Base-by-base conservation (phyloP, 2,329 filamentous ascomycete genomes). In the Pleurostoma richardsiae region DNA sequence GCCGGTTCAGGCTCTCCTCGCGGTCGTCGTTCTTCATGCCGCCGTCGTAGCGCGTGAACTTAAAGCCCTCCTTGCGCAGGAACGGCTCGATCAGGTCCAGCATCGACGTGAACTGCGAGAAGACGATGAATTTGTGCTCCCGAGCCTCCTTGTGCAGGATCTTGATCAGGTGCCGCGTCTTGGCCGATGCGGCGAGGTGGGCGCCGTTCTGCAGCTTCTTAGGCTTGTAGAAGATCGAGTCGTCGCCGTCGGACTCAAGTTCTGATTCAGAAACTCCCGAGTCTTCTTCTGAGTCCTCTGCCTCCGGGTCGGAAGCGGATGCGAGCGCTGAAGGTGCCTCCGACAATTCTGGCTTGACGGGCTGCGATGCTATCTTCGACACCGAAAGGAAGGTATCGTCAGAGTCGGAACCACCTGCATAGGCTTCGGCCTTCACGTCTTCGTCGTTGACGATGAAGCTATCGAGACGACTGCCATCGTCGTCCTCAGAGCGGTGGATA, bases 31-130 rank as follows among this genome's bases (percentile, higher is more conserved):
- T 96, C 61, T 83, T 82, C 94, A 99, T 99, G 57, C 83, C 82
- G 47, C 94, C 94, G 62, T 99, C 94, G 67, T 99, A 99, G 46
- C 94, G 87, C 11, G 88, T 88, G 61, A 86, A 95, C 50, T 78
- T 79, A 65, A 96, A 85, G 10, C 83, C 81, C 10, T 86, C 83
- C 42, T 82, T 77, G 41, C 78, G 76, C 49, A 99, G 75, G 67
- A 97, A 96, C 3, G 94, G 94, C 63, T 97, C 90, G 52, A 99
- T 84, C 29, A 97, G 83, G 69, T 97, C 88, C 41, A 99, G 82
- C 94, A 99, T 99, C 1, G 90, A 94, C 0, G 94, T 99, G 69
- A 99, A 99, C 59, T 97, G 90, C 2, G 90, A 96, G 69, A 99
- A 99, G 53, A 99, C 90, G 59, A 99, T 99, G 62, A 96, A 95